phyloP scores from a whole-genome alignment of 495 filamentous ascomycete species.

The Neurospora terricola region DNA sequence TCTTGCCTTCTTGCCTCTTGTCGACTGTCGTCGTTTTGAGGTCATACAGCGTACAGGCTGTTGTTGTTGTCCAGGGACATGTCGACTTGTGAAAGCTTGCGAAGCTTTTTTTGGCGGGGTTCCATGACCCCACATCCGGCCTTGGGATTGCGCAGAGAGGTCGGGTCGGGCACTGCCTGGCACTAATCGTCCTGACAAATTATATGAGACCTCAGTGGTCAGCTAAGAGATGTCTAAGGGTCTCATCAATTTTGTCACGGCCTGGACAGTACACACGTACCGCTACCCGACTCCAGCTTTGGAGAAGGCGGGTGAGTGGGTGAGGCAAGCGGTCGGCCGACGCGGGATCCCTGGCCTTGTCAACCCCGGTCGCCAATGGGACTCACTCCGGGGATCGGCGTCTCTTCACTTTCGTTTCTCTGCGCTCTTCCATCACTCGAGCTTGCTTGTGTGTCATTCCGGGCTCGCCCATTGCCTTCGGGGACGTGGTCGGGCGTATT shows the following conservation, averaged over 20 bases:
- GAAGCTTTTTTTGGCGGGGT: background rate
- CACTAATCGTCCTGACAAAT: background rate
- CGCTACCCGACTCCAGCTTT: background rate
- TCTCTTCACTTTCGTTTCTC: background rate
- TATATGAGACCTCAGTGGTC: background rate
- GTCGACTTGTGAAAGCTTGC: background rate
- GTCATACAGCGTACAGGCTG: background rate
- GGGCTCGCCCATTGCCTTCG: background rate
- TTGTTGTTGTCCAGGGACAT: background rate
- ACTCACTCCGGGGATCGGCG: background rate
- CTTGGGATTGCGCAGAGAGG: background rate
- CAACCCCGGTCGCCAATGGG: background rate
- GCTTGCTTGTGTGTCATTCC: background rate
- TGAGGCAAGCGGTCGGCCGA: background rate
- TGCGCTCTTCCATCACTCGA: background rate
- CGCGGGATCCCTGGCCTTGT: background rate
- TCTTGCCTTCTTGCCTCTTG: background rate
- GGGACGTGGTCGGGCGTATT: background rate
- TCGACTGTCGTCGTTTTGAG: background rate
- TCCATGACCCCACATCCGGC: background rate
- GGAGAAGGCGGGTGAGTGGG: background rate
- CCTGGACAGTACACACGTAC: background rate
- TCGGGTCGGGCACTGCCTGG: background rate
- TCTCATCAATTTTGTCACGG: background rate
- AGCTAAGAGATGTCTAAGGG: no score